Base-by-base conservation (phyloP, 2,329 filamentous ascomycete species). In the Pseudophaeomoniella oleicola region DNA sequence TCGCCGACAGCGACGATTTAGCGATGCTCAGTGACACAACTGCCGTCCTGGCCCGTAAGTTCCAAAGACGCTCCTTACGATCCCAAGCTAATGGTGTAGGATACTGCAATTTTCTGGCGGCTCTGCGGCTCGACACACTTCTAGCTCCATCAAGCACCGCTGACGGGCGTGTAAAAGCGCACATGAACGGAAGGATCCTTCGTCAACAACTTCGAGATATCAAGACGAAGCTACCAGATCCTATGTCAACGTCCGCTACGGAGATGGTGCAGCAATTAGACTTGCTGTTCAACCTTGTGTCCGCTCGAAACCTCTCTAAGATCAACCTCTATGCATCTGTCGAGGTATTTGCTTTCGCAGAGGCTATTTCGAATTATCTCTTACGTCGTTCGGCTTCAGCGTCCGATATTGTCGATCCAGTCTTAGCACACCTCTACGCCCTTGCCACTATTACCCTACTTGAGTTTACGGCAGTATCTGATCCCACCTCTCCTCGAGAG, bases 371-470 rank as follows among this genome's bases (percentile, higher is more conserved):
- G 12, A 12, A 13, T 12, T 34, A 15, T 15, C 32, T 17, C 13
- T 6, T 17, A 12, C 16, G 9, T 12, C 13, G 12, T 4, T 17
- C 32, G 12, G 32, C 16, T 18, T 12, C 18, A 12, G n/a, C n/a
- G 14, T 18, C 32, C 6, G 12, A 14, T 14, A 6, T 17, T 6
- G 13, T 34, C 32, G 11, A 34, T 12, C 37, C 32, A n/a, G n/a
- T 38, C 18, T 16, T 27, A 4, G 11, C 16, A 22, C 30, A 44
- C 27, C 29, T 31, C 34, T 30, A 35, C 37, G 13, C 39, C 34
- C 17, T 44, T 32, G 5, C 32, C 33, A 34, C 36, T 32, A 22
- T 38, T 32, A 31, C 27, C 36, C 17, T 37, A 16, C 16, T 42
- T 35, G 39, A 44, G 32, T 36, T 42, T 27, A n/a, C 22, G 9